These are phyloP conservation scores for Chimonanthus salicifolius DNA, from an alignment of 164 flowering plant genomes.

Conservation along the genomic window DNA sequence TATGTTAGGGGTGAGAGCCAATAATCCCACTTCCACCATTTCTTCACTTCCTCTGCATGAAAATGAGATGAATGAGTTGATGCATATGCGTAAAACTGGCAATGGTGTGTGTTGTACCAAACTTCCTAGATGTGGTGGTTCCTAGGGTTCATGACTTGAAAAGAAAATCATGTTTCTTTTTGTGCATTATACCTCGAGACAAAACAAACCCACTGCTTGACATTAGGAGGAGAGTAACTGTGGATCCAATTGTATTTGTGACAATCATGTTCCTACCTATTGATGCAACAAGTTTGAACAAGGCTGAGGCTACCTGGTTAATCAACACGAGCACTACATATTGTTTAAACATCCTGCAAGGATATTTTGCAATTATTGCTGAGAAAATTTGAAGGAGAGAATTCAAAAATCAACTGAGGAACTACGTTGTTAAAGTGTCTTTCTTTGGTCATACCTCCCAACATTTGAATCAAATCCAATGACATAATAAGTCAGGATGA, in stretches of 20 bases:
- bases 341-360: conserved; percentile 15
- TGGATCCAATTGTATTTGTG: conserved; percentile 12
- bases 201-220: conserved; percentile 11
- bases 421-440: not conserved
- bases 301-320: conserved; percentile 12
- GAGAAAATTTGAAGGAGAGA: not conserved
- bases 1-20: conserved; percentile 78
- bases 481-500: conserved; percentile 44
- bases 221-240: conserved; percentile 1
- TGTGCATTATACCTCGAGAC: conserved; percentile 8
- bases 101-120: no score
- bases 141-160: not conserved
- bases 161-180: not conserved
- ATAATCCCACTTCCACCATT: conserved; percentile 85
- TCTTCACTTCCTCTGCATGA: conserved; percentile 4
- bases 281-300: conserved; percentile 12
- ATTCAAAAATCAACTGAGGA: not conserved
- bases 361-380: not conserved
- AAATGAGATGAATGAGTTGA: not conserved
- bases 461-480: conserved; percentile 51
- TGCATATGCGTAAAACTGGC: not conserved
- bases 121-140: not conserved
- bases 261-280: conserved; percentile 14
- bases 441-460: conserved; percentile 28
- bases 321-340: conserved; percentile 4